These are phyloP conservation scores for Sordariomycetes sp. DNA, from an alignment of 2,329 filamentous ascomycete genomes.

Conservation along the genomic window DNA sequence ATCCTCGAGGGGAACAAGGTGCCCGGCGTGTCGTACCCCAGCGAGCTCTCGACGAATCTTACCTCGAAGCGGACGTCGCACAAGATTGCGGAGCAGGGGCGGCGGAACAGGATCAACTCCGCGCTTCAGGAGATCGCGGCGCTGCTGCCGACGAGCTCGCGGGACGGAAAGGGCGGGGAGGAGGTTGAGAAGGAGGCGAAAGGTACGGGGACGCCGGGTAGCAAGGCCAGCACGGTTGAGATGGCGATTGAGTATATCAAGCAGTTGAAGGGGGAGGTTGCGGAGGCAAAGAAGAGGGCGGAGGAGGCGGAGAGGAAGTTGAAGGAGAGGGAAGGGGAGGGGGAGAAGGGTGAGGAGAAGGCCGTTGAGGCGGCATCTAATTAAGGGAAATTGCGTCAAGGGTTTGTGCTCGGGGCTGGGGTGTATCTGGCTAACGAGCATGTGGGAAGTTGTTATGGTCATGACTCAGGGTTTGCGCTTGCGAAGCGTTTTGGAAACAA, in stretches of 20 bases:
- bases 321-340: conserved; percentile 3
- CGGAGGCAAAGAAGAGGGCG: conserved; percentile 49
- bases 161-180: conserved; percentile 20
- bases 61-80: conserved; percentile 95
- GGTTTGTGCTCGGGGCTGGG: too few species aligned
- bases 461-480: too few species aligned
- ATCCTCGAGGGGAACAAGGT: conserved; percentile 87
- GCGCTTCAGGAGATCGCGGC: conserved; percentile 85
- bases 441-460: too few species aligned
- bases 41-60: conserved; percentile 80
- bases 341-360: not conserved
- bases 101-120: conserved; percentile 88
- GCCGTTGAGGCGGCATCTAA: not conserved
- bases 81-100: conserved; percentile 94
- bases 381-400: not conserved
- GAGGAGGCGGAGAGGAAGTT: conserved; percentile 52
- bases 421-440: too few species aligned
- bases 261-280: conserved; percentile 61
- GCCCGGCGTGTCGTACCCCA: conserved; percentile 81
- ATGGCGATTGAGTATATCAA: conserved; percentile 94
- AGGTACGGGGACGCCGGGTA: conserved; percentile 49
- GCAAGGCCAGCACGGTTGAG: conserved; percentile 96
- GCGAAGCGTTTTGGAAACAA: too few species aligned
- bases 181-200: conserved; percentile 20
- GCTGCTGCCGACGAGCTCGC: conserved; percentile 52